These are phyloP conservation scores for Kurtzmaniella fragi DNA, from an alignment of 805 yeast species.

Conservation along the genomic window DNA sequence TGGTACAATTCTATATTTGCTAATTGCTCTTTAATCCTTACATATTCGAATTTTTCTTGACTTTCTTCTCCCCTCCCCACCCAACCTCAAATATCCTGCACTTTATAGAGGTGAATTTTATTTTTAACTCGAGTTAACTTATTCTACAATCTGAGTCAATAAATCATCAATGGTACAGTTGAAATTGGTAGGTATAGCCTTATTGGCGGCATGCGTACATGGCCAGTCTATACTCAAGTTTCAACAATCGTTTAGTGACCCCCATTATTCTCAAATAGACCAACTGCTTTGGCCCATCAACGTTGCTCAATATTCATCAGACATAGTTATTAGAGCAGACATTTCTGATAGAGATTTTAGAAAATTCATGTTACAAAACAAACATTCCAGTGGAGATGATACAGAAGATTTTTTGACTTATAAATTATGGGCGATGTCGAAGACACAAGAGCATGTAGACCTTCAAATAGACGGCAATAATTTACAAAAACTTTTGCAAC, in stretches of 20 bases:
- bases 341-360: slow-evolving; percentile 17
- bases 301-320: slow-evolving; percentile 34
- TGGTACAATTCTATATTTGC: no score
- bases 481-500: slow-evolving; percentile 16
- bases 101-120: no score
- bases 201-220: no score
- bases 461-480: slow-evolving; percentile 21
- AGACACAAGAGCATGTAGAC: slow-evolving; percentile 4
- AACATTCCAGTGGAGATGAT: slow-evolving; percentile 5
- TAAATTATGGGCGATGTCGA: slow-evolving; percentile 4
- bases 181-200: no score
- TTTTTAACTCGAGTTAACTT: no score
- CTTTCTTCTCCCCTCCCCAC: no score
- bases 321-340: slow-evolving; percentile 42
- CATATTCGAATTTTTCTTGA: no score
- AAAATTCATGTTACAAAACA: slow-evolving; percentile 15
- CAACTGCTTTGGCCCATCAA: slow-evolving; percentile 32
- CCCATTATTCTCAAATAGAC: slow-evolving; percentile 27
- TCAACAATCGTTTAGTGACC: not conserved
- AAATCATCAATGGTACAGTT: no score
- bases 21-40: no score
- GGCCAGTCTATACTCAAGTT: no score
- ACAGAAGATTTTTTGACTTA: not conserved
- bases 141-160: no score
- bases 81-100: no score